Evolutionary conservation across 176 grass and related monocot species (phyloP).

Genomic region (Phoenix dactylifera): DNA sequence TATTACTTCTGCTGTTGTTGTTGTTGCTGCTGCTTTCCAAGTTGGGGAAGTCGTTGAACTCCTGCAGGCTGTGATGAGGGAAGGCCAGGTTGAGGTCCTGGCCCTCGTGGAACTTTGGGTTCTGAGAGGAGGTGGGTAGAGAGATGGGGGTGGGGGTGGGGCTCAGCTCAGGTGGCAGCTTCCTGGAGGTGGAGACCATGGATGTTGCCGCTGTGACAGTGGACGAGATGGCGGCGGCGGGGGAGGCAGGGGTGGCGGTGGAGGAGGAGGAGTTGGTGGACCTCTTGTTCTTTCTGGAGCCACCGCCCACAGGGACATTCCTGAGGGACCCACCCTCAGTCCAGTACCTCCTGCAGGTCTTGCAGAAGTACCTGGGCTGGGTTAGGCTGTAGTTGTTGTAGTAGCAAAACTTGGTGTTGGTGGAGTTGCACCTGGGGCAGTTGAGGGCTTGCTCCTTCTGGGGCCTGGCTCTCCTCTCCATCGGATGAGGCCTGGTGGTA

Average conservation of each 20-base stretch:
- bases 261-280: background rate
- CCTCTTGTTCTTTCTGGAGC: slow-evolving; percentile 17
- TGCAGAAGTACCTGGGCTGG: slow-evolving; percentile 13
- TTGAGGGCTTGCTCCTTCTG: slow-evolving; percentile 13
- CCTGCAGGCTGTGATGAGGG: background rate
- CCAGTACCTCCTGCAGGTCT: slow-evolving; percentile 13
- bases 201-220: background rate
- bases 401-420: slow-evolving; percentile 19
- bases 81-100: slow-evolving; percentile 6
- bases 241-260: background rate
- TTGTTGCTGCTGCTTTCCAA: background rate
- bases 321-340: slow-evolving; percentile 13
- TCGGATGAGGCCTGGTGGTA: background rate
- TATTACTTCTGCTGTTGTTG: background rate
- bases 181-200: background rate
- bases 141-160: background rate
- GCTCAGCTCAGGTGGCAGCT: background rate
- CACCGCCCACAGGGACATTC: slow-evolving; percentile 12
- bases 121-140: background rate
- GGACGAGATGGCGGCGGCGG: background rate
- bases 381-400: slow-evolving; percentile 22
- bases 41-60: slow-evolving; percentile 2
- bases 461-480: background rate
- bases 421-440: slow-evolving; percentile 16
- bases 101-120: slow-evolving; percentile 2